phyloP scores from a whole-genome alignment of 2,329 filamentous ascomycete genomes.

The Podosphaera fusca region DNA sequence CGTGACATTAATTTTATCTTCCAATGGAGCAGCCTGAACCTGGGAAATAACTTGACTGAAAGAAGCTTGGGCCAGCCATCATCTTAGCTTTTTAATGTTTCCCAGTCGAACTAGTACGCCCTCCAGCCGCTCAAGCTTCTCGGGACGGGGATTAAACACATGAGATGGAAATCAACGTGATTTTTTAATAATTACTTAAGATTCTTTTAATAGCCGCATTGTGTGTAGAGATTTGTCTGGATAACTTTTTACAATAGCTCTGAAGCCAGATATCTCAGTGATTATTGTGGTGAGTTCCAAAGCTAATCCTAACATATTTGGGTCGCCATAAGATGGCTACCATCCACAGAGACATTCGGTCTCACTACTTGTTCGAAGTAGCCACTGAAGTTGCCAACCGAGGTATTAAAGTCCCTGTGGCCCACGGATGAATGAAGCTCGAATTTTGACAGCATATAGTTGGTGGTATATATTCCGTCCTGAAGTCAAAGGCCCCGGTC shows the following conservation, averaged over 20 bases:
- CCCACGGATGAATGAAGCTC: constrained; percentile 3
- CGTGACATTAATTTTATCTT: not conserved
- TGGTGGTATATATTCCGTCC: constrained; percentile 94
- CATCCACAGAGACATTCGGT: constrained; percentile 47
- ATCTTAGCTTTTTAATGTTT: too few species aligned
- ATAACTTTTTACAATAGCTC: not conserved
- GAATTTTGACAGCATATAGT: constrained; percentile 28
- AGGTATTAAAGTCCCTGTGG: constrained; percentile 29
- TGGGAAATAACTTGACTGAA: not conserved
- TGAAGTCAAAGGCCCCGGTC: constrained; percentile 96
- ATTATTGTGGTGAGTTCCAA: not conserved
- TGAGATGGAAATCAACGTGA: not conserved
- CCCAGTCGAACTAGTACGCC: not conserved
- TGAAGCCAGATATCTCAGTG: not conserved
- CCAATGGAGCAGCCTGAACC: not conserved
- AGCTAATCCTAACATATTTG: not conserved
- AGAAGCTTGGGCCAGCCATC: not conserved
- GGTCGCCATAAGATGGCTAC: constrained; percentile 6
- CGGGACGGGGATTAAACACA: not conserved
- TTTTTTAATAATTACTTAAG: not conserved
- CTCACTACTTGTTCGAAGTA: constrained; percentile 89
- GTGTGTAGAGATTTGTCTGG: not conserved
- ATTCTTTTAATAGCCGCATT: not conserved
- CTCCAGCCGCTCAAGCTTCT: not conserved
- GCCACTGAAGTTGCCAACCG: constrained; percentile 94